Conservation (phyloP, 2,329 filamentous ascomycete genomes). For the Fusarium chlamydosporum region DNA sequence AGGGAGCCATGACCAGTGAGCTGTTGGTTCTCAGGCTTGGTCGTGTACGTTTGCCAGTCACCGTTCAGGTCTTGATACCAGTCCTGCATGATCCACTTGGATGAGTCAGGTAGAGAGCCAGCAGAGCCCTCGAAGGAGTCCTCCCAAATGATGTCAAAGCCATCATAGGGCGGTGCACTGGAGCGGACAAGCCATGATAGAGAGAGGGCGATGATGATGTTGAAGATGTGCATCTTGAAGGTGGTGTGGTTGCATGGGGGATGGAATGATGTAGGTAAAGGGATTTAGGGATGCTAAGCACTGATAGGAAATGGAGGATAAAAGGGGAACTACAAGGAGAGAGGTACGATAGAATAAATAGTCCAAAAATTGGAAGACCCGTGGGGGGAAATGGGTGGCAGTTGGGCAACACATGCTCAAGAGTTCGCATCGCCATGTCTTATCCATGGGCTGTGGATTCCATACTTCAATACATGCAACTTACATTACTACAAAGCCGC, state of each 20-base stretch:
- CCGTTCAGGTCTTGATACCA: constrained; percentile 22
- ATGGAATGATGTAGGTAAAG: too few relatives aligned
- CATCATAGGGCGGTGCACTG: constrained; percentile 55
- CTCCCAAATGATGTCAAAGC: constrained; percentile 60
- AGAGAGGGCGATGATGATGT: background rate
- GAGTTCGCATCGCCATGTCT: too few relatives aligned
- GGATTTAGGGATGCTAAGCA: too few relatives aligned
- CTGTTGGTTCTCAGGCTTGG: constrained; percentile 59
- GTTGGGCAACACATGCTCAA: too few relatives aligned
- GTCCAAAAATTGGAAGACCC: too few relatives aligned
- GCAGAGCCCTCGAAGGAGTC: constrained; percentile 60
- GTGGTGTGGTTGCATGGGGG: too few relatives aligned
- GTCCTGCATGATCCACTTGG: constrained; percentile 59
- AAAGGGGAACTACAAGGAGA: too few relatives aligned
- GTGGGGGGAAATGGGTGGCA: too few relatives aligned
- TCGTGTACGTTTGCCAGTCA: constrained; percentile 49
- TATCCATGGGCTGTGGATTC: too few relatives aligned
- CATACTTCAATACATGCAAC: too few relatives aligned
- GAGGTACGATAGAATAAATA: background rate
- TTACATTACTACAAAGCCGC: too few relatives aligned
- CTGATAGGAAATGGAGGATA: too few relatives aligned
- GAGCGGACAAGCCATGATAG: constrained; percentile 2
- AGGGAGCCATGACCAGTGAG: constrained; percentile 63
- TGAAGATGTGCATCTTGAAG: background rate
- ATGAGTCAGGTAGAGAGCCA: constrained; percentile 55